phyloP scores from a whole-genome alignment of 768 basidiomycete genomes.

The Pulveroboletus sp. region DNA sequence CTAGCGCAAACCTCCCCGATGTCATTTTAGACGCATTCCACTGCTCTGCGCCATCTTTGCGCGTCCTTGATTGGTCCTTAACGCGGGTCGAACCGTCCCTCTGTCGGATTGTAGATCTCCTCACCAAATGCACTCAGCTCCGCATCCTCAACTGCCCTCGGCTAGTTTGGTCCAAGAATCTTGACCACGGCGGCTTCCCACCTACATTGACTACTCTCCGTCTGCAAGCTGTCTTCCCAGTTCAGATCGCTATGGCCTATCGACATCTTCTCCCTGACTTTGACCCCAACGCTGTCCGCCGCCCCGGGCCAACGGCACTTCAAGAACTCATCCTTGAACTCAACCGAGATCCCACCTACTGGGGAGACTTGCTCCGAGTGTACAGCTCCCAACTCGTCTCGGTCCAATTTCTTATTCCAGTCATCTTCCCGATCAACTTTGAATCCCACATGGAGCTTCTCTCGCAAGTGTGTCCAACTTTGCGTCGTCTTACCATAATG shows the following conservation, averaged over 20 bases:
- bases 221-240: not conserved
- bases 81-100: not conserved
- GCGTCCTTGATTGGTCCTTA: conserved; percentile 19
- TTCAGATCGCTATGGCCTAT: not conserved
- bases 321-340: conserved; percentile 18
- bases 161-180: conserved; percentile 9
- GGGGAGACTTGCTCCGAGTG: conserved; percentile 12
- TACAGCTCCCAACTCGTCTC: conserved; percentile 19
- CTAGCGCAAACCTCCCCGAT: not conserved
- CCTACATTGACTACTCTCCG: conserved; percentile 16
- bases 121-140: conserved; percentile 15
- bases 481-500: conserved; percentile 20
- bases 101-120: not conserved
- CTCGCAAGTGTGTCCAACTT: conserved; percentile 10
- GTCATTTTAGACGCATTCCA: conserved; percentile 16
- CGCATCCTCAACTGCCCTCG: conserved; percentile 11
- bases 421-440: not conserved
- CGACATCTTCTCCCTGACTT: not conserved
- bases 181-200: conserved; percentile 1
- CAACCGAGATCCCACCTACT: not conserved
- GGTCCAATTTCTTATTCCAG: conserved; percentile 7
- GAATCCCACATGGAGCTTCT: conserved; percentile 6
- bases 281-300: not conserved
- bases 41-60: conserved; percentile 13
- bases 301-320: conserved; percentile 4